Base-by-base conservation (phyloP, 2,329 filamentous ascomycete species). In the Monilinia fructicola region DNA sequence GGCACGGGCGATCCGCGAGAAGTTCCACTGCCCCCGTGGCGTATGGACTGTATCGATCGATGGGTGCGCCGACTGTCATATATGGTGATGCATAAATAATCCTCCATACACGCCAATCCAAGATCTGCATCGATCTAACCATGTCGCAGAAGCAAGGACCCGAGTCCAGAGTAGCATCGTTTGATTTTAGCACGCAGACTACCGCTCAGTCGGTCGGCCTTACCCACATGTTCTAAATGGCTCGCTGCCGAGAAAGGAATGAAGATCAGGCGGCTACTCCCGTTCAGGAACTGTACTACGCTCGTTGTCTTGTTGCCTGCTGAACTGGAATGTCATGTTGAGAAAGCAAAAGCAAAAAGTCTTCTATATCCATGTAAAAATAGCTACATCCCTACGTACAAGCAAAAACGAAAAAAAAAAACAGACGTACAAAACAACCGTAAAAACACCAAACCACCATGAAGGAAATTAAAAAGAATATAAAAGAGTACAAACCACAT, bases 401-500 rank as follows among this genome's bases (percentile, higher is more conserved):
- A 18, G 18, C 3, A 46, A 9, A n/a, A n/a, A n/a, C n/a, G n/a
- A n/a, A n/a, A n/a, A n/a, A n/a, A n/a, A 46, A 18, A 46, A 7
- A 7, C 18, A 46, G 3, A 55, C 54, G 38, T 48, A 10, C 21
- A 60, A 16, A 16, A 35, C 31, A 16, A 6, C 23, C 31, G 21
- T 9, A n/a, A 18, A 28, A 23, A 31, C 26, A 55, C 21, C 11
- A 10, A 64, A 3, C n/a, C 23, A 31, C 23, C 6, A 40, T 52
- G 44, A 23, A 65, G 40, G 35, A 35, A 53, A 60, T 42, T 53
- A 60, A 40, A 40, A 60, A 35, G 46, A 60, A 53, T 46, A 38
- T 26, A 60, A 48, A 52, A 65, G 35, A 46, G 14, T 54, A 66
- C 58, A 66, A 55, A 53, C 28, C 54, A 23, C 65, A 65, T 73